These are phyloP conservation scores for Cenchrus americanus DNA, from an alignment of 176 grass and related monocot species.

Conservation along the genomic window DNA sequence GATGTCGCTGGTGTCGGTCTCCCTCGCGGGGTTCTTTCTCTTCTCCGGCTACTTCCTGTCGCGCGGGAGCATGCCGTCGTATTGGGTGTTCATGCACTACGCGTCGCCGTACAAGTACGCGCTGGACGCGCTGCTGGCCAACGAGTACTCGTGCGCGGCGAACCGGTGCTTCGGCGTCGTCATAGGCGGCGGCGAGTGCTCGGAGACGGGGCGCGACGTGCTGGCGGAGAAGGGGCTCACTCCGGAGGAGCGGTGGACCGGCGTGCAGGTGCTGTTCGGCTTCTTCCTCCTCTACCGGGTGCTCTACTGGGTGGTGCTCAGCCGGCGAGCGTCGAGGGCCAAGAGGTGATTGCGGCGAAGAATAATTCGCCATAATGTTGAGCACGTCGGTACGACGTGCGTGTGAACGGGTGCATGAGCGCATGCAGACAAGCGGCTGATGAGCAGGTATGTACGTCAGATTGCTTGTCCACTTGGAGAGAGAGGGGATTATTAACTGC, in stretches of 20 bases:
- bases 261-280: conserved; percentile 79
- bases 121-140: conserved; percentile 84
- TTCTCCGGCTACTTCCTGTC: conserved; percentile 98
- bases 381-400: conserved; percentile 35
- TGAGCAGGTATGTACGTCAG: conserved; percentile 32
- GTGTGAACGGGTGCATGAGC: conserved; percentile 49
- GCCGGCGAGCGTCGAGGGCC: conserved; percentile 67
- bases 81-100: conserved; percentile 97
- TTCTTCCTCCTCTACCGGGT: conserved; percentile 94
- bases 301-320: conserved; percentile 92
- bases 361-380: too few species aligned
- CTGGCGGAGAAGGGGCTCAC: conserved; percentile 57
- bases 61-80: conserved; percentile 80
- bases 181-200: conserved; percentile 49
- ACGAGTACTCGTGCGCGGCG: conserved; percentile 80
- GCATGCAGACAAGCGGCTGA: conserved; percentile 33
- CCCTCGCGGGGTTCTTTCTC: conserved; percentile 89
- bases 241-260: conserved; percentile 72
- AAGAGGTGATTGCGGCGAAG: conserved; percentile 45
- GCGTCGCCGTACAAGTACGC: conserved; percentile 91
- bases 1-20: conserved; percentile 77
- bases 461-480: not conserved
- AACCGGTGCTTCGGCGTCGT: conserved; percentile 58
- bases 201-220: conserved; percentile 67
- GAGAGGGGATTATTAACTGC: conserved; percentile 28